phyloP scores from a whole-genome alignment of 2,329 filamentous ascomycete genomes.

The Colletotrichum horii region DNA sequence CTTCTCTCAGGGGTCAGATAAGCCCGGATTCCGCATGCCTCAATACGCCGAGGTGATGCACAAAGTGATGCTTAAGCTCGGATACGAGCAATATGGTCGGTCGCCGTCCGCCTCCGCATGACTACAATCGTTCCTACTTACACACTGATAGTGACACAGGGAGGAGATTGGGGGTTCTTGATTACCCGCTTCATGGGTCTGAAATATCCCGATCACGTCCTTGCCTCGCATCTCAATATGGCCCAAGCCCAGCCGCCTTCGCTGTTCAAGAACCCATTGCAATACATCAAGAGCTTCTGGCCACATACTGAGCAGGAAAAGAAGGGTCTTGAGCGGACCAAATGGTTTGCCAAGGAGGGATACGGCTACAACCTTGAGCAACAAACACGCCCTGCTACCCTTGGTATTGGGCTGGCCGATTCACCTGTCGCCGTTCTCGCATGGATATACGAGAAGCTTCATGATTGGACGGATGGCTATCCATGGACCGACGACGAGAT shows the following conservation, averaged over 20 bases:
- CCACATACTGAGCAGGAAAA: constrained; percentile 59
- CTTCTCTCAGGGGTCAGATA: constrained; percentile 46
- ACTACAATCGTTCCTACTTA: fast-evolving
- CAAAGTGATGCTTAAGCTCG: constrained; percentile 71
- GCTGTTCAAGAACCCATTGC: constrained; percentile 56
- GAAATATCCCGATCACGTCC: constrained; percentile 61
- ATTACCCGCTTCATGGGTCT: constrained; percentile 67
- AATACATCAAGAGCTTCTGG: constrained; percentile 61
- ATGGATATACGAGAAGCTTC: constrained; percentile 84
- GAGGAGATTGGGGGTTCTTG: constrained; percentile 74
- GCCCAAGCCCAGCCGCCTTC: constrained; percentile 52
- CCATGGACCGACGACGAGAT: constrained; percentile 79
- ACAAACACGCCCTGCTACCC: constrained; percentile 73
- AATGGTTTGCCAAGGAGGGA: constrained; percentile 64
- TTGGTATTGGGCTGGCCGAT: constrained; percentile 73
- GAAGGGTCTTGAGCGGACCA: constrained; percentile 53
- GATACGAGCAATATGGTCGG: constrained; percentile 64
- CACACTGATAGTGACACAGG: constrained; percentile 53
- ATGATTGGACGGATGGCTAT: constrained; percentile 77
- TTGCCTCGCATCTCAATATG: constrained; percentile 67
- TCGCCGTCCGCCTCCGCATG: constrained; percentile 9
- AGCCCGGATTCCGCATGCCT: constrained; percentile 34
- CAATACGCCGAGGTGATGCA: constrained; percentile 61
- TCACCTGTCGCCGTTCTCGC: constrained; percentile 73
- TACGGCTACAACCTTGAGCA: constrained; percentile 65